phyloP scores from a whole-genome alignment of 768 basidiomycete species.

The Naematelia encephala region DNA sequence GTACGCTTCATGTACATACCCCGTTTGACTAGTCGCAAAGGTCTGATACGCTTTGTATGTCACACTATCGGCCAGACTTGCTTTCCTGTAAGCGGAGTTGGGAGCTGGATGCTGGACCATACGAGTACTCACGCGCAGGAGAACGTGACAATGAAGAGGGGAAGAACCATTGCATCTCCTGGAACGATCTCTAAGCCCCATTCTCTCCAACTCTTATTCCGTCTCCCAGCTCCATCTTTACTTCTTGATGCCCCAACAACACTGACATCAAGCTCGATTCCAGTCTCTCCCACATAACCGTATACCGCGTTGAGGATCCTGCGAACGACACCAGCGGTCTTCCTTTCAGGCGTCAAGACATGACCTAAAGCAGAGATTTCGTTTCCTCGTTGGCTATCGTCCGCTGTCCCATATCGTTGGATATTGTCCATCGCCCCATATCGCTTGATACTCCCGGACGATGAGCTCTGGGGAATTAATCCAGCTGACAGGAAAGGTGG shows the following conservation, averaged over 20 bases:
- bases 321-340: not conserved
- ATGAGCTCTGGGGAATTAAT: not conserved
- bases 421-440: not conserved
- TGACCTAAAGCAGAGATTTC: not conserved
- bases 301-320: not conserved
- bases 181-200: conserved; percentile 2
- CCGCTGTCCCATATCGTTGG: not conserved
- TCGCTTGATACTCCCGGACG: not conserved
- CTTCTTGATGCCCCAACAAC: not conserved
- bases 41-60: conserved; percentile 18
- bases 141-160: conserved; percentile 26
- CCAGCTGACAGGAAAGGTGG: not conserved
- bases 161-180: conserved; percentile 19
- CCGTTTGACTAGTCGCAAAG: conserved; percentile 34
- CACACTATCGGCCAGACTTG: conserved; percentile 26
- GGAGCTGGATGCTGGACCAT: not conserved
- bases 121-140: conserved; percentile 26
- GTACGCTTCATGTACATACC: conserved; percentile 6
- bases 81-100: no score
- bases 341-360: not conserved
- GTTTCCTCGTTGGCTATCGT: not conserved
- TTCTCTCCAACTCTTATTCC: not conserved
- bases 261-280: not conserved
- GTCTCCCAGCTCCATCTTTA: not conserved
- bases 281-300: not conserved